Base-by-base conservation (phyloP, 1,284 basidiomycete genomes). In the Vanrija sp. region DNA sequence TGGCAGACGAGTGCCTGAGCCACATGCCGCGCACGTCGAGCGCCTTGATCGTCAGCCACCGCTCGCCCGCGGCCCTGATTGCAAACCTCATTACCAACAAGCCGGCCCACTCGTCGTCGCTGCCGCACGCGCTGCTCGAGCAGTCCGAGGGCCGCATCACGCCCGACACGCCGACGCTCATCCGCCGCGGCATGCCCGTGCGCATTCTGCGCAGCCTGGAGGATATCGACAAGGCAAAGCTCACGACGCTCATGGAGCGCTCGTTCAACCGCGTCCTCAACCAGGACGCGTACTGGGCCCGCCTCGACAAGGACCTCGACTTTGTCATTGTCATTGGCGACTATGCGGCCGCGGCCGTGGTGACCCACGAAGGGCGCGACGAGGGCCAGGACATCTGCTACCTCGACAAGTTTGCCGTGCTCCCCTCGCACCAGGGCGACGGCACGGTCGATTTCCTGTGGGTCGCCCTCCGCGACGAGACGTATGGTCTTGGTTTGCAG, bases 391-490 rank as follows among this genome's bases (percentile, higher is more conserved):
- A 76, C 0, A 88, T 98, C 57, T 86, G 89, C 15, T 99, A 99
- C 75, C 83, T 99, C 48, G 96, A 99, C 82, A 99, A 99, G 76
- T 99, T 99, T 73, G 95, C 94, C 15, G 93, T 99, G 39, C 79
- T 95, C 42, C 96, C 96, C 1, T 85, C 81, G 55, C 84, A 98
- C 72, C 96, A 98, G 75, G 96, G 96, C 16, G 94, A 97, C 68
- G 96, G 96, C 19, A 98, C 95, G 0, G 96, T 98, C 52, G 96
- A 99, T 78, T 99, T 99, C 78, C 79, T 99, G 42, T 99, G 96
- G 95, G 94, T 97, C 45, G 95, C 94, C 23, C 78, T 99, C 50
- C 91, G 98, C 65, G 96, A 99, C 76, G 96, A 98, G 76, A 93
- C 96, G 16, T 98, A 96, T 69, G 96, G 96, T 22, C 83, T 98